Percentiles rank a stretch among this genome's conserved stretches.
Conservation (phyloP, 2,329 filamentous ascomycete genomes). For the Cucurbitaria berberidis region DNA sequence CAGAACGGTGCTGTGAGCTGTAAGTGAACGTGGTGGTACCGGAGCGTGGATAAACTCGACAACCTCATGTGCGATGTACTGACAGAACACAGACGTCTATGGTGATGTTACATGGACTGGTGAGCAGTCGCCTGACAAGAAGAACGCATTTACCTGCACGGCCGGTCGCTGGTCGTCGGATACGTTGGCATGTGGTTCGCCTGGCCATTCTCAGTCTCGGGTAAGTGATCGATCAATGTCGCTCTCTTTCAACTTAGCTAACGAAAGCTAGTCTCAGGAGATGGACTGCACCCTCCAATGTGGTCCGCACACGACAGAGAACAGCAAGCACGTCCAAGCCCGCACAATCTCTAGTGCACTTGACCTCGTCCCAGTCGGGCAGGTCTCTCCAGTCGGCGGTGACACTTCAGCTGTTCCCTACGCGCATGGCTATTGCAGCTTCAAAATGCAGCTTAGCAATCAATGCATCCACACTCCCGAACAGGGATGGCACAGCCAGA, state of each 20-base stretch:
- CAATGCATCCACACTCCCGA: slow-evolving; percentile 7
- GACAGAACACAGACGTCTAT: not conserved
- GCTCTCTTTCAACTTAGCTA: not conserved
- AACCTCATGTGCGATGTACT: not conserved
- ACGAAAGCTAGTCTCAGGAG: not conserved
- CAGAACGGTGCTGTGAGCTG: not conserved
- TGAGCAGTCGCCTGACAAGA: not conserved
- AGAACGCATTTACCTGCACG: not conserved
- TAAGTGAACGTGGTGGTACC: not conserved
- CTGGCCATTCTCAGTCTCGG: not conserved
- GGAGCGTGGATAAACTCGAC: not conserved
- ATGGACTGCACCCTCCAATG: not conserved
- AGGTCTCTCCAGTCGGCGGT: not conserved
- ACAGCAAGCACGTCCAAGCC: not conserved
- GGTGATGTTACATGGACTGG: not conserved
- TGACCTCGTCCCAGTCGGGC: not conserved
- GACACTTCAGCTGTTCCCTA: not conserved
- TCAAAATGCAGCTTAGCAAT: slow-evolving; percentile 7
- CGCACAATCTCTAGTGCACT: not conserved
- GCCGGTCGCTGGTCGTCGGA: not conserved
- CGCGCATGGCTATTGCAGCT: slow-evolving; percentile 1
- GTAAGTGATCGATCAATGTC: not conserved
- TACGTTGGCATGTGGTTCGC: not conserved
- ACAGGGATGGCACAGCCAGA: slow-evolving; percentile 5
- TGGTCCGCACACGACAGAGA: not conserved